Conservation (phyloP, 371 early-diverging fungal genomes). For the Dinochytrium kinnereticum region DNA sequence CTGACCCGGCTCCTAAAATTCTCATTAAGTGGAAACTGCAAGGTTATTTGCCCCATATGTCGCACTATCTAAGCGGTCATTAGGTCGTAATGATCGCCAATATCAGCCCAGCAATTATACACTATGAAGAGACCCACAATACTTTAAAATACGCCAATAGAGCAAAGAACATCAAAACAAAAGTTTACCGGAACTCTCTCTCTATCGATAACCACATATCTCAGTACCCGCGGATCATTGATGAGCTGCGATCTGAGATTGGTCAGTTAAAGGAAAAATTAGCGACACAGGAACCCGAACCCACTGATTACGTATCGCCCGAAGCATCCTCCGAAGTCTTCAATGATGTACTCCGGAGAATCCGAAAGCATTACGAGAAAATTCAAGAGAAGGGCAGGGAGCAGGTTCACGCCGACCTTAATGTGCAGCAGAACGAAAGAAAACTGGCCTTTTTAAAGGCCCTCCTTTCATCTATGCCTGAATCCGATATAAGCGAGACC, state of each 20-base stretch:
- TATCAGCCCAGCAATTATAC: constrained; percentile 70
- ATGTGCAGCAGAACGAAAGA: constrained; percentile 16
- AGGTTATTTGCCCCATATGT: not conserved
- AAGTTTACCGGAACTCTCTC: constrained; percentile 31
- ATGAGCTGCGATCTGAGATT: constrained; percentile 12
- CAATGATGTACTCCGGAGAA: not conserved
- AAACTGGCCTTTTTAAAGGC: constrained; percentile 3
- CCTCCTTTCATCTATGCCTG: constrained; percentile 7
- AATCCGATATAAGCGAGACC: not conserved
- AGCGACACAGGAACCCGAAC: not conserved
- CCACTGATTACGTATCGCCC: constrained; percentile 10
- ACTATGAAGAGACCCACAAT: constrained; percentile 85
- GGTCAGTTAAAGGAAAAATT: not conserved
- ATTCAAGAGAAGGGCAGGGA: not conserved
- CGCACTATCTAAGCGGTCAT: not conserved
- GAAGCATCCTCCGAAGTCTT: not conserved
- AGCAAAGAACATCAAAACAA: constrained; percentile 76
- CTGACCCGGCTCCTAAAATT: constrained; percentile 82
- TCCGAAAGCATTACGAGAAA: constrained; percentile 9
- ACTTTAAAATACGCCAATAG: constrained; percentile 90
- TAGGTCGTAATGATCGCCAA: constrained; percentile 89
- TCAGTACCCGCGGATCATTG: constrained; percentile 26
- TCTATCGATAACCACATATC: constrained; percentile 30
- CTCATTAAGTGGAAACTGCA: constrained; percentile 7
- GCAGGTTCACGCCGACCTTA: constrained; percentile 5